phyloP scores from a whole-genome alignment of 1,284 basidiomycete species.

The Boletus albobrunnescens region DNA sequence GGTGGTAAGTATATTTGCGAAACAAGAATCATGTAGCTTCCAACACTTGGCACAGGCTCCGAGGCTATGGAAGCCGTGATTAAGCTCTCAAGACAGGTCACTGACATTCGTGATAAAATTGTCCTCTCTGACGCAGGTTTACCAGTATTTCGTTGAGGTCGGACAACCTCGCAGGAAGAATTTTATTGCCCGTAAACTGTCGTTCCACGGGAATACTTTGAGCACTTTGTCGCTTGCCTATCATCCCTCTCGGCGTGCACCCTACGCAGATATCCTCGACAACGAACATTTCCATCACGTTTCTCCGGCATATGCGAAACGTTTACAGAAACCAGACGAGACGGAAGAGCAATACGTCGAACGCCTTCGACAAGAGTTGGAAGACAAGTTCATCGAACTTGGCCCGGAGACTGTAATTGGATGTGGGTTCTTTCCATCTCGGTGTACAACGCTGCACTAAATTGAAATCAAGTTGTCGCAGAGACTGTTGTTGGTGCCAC shows the following conservation, averaged over 20 bases:
- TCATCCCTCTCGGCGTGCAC: slow-evolving; percentile 61
- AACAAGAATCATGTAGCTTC: neutral
- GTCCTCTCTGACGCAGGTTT: slow-evolving; percentile 4
- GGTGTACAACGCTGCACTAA: slow-evolving; percentile 6
- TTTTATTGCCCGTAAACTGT: slow-evolving; percentile 76
- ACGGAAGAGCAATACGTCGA: slow-evolving; percentile 75
- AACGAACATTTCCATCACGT: slow-evolving; percentile 70
- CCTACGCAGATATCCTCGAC: slow-evolving; percentile 64
- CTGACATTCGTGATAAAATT: slow-evolving; percentile 5
- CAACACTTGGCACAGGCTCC: slow-evolving; percentile 48
- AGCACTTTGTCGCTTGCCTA: slow-evolving; percentile 63
- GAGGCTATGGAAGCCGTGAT: slow-evolving; percentile 82
- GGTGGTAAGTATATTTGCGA: slow-evolving; percentile 47
- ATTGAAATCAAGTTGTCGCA: slow-evolving; percentile 59
- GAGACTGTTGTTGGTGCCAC: slow-evolving; percentile 84
- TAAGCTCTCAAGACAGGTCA: slow-evolving; percentile 73
- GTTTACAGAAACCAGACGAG: slow-evolving; percentile 67
- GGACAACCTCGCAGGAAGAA: slow-evolving; percentile 66
- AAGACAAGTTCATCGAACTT: slow-evolving; percentile 76
- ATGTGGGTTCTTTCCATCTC: slow-evolving; percentile 45
- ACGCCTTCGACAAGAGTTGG: slow-evolving; percentile 71
- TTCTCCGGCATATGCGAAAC: slow-evolving; percentile 79
- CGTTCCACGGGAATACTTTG: slow-evolving; percentile 83
- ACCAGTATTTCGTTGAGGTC: slow-evolving; percentile 65
- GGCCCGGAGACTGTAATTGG: slow-evolving; percentile 78